Evolutionary conservation across 352 stramenopile species (phyloP), one percentile per base, ranked within the genome.

Genomic region (Globisporangium sylvaticum): DNA sequence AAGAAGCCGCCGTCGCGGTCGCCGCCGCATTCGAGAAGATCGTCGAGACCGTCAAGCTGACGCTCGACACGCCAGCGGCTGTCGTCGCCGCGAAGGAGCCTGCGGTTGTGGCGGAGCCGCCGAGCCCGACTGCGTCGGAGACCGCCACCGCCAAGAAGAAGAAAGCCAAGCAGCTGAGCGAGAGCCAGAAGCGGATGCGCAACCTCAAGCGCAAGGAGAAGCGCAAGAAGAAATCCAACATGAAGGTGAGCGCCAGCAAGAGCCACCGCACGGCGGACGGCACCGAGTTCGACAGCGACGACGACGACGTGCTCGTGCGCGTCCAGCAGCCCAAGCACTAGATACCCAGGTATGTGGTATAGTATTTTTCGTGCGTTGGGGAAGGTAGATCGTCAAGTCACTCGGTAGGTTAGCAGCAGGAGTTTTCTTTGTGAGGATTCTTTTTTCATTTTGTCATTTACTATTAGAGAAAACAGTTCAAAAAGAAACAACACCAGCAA

Each of bases 201-300:
- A 92, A 92, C 77, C 71, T 80, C 63, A 81, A 81, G 61, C 82
- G 84, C 67, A 90, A 90, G 77, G 78, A 88, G 62, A 92, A 92
- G 78, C 79, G 84, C 34, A 90, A 87, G 77, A 88, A 89, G 72
- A 87, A 86, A 61, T 37, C 61, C 60, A 75, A 71, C 44, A 73
- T 84, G 62, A 89, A 89, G 74, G 68, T 88, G 66, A 63, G 64
- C 15, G 73, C 68, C 31, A 72, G 44, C 52, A 65, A 70, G 54
- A 60, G 66, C 66, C 67, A 80, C 44, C 63, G 55, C 24, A 76
- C 72, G 32, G 70, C 58, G 14, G 37, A 39, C 24, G 58, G 58
- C 29, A 34, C 46, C 25, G 56, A 37, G 48, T 27, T 67, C 46
- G 65, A 79, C 50, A 73, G 74, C 60, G 73, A 69, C 71, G 69